Evolutionary conservation across 169 alveolate species (phyloP).

Genomic region (Amoebophrya sp.): DNA sequence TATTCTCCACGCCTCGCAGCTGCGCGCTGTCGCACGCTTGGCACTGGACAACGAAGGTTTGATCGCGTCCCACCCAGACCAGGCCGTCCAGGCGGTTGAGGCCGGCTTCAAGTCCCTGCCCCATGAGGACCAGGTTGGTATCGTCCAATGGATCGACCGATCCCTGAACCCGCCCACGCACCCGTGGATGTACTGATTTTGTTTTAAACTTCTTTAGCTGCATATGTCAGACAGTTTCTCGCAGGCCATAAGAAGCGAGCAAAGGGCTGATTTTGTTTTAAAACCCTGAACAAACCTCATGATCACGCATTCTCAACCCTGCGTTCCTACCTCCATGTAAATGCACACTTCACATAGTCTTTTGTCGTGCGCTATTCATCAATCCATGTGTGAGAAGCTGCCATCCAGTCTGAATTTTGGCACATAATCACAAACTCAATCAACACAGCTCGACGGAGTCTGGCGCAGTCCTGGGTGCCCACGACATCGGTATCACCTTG

Average conservation of each 20-base stretch:
- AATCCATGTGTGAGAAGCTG: too few species aligned
- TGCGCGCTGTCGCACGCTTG: background rate
- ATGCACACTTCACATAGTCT: too few species aligned
- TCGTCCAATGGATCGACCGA: background rate
- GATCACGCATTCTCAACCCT: too few species aligned
- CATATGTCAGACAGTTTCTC: too few species aligned
- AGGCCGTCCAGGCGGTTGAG: background rate
- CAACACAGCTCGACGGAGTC: background rate
- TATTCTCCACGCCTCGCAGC: background rate
- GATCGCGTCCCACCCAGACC: background rate
- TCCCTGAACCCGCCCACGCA: background rate
- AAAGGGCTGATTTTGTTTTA: too few species aligned
- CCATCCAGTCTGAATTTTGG: too few species aligned
- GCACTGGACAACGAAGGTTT: background rate
- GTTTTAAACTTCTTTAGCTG: background rate
- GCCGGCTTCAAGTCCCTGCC: background rate
- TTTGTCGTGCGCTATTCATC: too few species aligned
- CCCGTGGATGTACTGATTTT: background rate
- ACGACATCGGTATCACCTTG: constrained; percentile 7
- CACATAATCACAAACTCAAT: too few species aligned
- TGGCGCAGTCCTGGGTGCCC: background rate
- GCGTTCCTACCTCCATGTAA: too few species aligned
- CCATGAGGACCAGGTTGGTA: background rate
- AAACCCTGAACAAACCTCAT: too few species aligned
- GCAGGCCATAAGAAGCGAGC: too few species aligned